Base-by-base conservation (phyloP, 2,329 filamentous ascomycete species). In the Bertia moriformis region DNA sequence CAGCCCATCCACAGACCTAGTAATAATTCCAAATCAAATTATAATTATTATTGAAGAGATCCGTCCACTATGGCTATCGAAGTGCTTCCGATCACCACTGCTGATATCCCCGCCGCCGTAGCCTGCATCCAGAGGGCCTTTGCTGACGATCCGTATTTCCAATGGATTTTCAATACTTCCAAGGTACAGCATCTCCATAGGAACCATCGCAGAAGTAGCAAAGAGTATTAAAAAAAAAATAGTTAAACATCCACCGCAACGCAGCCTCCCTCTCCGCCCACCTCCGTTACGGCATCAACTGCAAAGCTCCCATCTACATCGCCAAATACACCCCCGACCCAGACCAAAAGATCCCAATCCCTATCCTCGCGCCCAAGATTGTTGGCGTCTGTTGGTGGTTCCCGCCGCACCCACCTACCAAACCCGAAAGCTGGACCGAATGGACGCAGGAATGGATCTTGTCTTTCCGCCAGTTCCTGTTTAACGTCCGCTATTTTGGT, bases 361-460 rank as follows among this genome's bases (percentile, higher is more conserved):
- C 10, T 7, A 15, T 35, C 32, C 7, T 48, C 55, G 2, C 40
- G 32, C 35, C 44, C 43, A 38, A 59, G 74, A 41, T 35, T 7
- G 32, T 61, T 75, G 27, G 73, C 27, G 67, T 73, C 38, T 66
- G 69, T 44, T 74, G 73, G 66, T 78, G 72, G 73, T 60, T 72
- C 32, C 59, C 65, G 0, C 72, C 72, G 0, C 55, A 56, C 2
- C 54, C 58, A 0, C 45, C 58, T 1, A 51, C 51, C 1, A 44
- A 57, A 18, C 57, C 61, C 3, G 55, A 64, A 40, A 61, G 60
- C 18, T 75, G 70, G 69, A 55, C 56, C 4, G 54, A 63, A 14
- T 74, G 66, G 57, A 54, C 63, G 3, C 65, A 69, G 35, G 59
- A 58, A 44, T 74, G 69, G 65, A 52, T 60, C 29, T 61, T 78